Evolutionary conservation across 2,329 filamentous ascomycete genomes (phyloP).

Genomic region (Cyclaneusma minus): DNA sequence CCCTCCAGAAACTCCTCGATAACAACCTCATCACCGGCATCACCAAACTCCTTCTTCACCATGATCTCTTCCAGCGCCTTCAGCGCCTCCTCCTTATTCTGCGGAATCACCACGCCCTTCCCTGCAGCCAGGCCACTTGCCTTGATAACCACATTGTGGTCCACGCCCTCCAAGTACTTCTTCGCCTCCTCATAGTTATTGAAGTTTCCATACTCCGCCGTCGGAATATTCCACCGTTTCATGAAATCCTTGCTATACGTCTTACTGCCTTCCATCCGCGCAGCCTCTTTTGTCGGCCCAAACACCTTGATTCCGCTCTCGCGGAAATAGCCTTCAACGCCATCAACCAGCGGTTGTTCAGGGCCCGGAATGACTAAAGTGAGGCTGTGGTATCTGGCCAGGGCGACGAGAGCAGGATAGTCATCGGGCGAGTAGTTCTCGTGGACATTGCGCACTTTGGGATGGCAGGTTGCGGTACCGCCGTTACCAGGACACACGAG

Average conservation of each 20-base stretch:
- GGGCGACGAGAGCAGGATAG: slow-evolving; percentile 58
- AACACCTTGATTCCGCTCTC: slow-evolving; percentile 70
- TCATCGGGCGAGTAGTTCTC: slow-evolving; percentile 56
- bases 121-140: slow-evolving; percentile 77
- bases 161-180: slow-evolving; percentile 57
- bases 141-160: slow-evolving; percentile 75
- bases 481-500: slow-evolving; percentile 63
- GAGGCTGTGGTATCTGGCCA: slow-evolving; percentile 55
- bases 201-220: slow-evolving; percentile 84
- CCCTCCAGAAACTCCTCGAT: slow-evolving; percentile 89
- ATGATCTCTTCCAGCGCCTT: slow-evolving; percentile 78
- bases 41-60: slow-evolving; percentile 73
- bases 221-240: slow-evolving; percentile 79
- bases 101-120: no score
- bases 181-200: slow-evolving; percentile 56
- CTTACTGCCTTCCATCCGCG: slow-evolving; percentile 90
- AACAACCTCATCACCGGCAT: slow-evolving; percentile 78
- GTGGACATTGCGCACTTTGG: slow-evolving; percentile 57
- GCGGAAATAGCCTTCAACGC: slow-evolving; percentile 68
- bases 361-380: slow-evolving; percentile 79
- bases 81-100: slow-evolving; percentile 70
- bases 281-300: slow-evolving; percentile 71
- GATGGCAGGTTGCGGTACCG: slow-evolving; percentile 49
- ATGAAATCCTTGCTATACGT: slow-evolving; percentile 98
- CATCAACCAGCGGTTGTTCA: slow-evolving; percentile 77